Evolutionary conservation across 2,329 filamentous ascomycete species (phyloP).

Genomic region (Phialophora macrospora): DNA sequence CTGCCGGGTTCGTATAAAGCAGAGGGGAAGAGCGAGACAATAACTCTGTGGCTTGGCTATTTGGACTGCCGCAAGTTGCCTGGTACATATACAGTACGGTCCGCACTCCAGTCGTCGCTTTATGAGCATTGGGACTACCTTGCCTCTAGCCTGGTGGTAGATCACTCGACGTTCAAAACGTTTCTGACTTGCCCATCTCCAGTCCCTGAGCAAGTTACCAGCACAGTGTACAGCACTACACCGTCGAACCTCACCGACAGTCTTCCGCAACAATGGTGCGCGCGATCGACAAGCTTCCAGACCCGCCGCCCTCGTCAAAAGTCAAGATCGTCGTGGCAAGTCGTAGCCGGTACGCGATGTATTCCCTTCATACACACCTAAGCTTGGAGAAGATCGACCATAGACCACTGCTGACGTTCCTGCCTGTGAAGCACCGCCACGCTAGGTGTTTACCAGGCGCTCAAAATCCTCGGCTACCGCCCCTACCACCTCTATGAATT

Average conservation of each 20-base stretch:
- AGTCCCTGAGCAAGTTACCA: not conserved
- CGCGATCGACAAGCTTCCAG: conserved; percentile 10
- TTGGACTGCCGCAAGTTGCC: not conserved
- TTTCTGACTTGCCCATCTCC: not conserved
- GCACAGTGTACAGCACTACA: not conserved
- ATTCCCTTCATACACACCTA: not conserved
- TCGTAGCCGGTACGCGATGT: conserved; percentile 8
- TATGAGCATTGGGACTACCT: not conserved
- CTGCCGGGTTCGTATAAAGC: not conserved
- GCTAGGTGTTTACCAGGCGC: conserved; percentile 13
- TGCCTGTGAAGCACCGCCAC: conserved; percentile 9
- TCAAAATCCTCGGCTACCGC: conserved; percentile 15
- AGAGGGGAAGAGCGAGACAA: not conserved
- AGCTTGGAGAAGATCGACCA: not conserved
- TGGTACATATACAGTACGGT: not conserved
- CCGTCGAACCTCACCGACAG: not conserved
- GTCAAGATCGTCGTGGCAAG: conserved; percentile 16
- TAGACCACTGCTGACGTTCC: not conserved
- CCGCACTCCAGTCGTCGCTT: not conserved
- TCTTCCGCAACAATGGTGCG: conserved; percentile 9
- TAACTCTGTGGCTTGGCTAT: not conserved
- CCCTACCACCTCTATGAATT: conserved; percentile 16
- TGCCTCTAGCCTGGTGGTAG: too few species aligned
- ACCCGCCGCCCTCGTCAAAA: not conserved
- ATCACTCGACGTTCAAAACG: not conserved